These are phyloP conservation scores for Solanum corneliomulleri DNA, from an alignment of 257 asterid species.

Conservation along the genomic window DNA sequence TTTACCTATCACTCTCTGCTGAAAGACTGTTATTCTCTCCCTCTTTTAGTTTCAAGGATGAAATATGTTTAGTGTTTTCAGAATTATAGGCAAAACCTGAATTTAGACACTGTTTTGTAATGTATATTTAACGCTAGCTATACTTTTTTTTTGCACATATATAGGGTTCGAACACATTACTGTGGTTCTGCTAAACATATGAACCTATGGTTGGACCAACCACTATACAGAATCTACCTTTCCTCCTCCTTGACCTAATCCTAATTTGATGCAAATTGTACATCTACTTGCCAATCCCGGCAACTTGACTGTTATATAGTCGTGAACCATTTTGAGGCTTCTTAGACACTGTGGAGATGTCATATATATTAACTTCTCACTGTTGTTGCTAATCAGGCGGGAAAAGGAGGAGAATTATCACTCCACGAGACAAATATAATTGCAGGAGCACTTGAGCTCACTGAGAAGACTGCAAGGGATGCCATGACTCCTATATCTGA, in stretches of 20 bases:
- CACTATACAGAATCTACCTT: neutral
- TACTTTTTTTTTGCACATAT: neutral
- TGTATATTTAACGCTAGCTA: too few relatives aligned
- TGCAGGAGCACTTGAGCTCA: constrained; percentile 67
- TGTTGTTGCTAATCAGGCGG: constrained; percentile 34
- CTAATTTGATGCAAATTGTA: neutral
- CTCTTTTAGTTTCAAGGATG: neutral
- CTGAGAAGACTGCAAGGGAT: constrained; percentile 61
- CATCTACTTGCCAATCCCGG: neutral
- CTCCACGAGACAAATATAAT: constrained; percentile 61
- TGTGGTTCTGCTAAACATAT: neutral
- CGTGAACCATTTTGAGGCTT: neutral
- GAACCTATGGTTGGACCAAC: neutral
- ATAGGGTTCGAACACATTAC: neutral
- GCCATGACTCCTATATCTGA: constrained; percentile 62
- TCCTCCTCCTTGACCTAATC: neutral
- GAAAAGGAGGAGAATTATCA: constrained; percentile 67
- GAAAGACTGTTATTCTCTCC: neutral
- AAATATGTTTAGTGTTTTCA: neutral
- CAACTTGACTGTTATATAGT: neutral
- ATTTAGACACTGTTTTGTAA: too few relatives aligned
- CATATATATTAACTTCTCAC: neutral
- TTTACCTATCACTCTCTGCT: neutral
- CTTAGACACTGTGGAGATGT: neutral
- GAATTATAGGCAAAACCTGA: neutral